Evolutionary conservation across 2,329 filamentous ascomycete genomes (phyloP), one percentile per base, ranked within the genome.

Genomic region (Sporothrix globosa): DNA sequence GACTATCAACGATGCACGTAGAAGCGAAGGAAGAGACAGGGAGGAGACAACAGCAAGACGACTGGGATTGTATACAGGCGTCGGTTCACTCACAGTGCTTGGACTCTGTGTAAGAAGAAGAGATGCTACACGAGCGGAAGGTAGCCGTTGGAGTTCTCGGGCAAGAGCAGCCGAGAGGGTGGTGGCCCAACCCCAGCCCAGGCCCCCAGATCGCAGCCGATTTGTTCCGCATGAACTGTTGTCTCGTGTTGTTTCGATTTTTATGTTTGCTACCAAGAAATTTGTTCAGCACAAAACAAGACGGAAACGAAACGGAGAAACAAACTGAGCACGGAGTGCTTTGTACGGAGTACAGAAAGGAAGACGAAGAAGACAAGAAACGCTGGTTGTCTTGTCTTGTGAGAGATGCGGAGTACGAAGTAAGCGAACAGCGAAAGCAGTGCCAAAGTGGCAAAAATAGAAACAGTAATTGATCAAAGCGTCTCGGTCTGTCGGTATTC

Each of bases 221-320:
- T 63, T 63, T 14, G 14, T 48, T 48, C 41, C 60, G 41, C 58
- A 63, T 63, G 41, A 63, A 63, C 17, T 21, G 34, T 24, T 13
- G 21, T 61, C 24, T n/a, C 4, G 1, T n/a, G 19, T 60, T 30
- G 52, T 54, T 17, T 54, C 52, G 34, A 9, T 54, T 30, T 2
- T 17, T 19, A 1, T 54, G 11, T 10, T 54, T 3, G 27, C 27
- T 7, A 46, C 58, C 39, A 63, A 63, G 39, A 46, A 27, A 44
- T 17, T 24, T 63, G 58, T 50, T 65, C 41, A 13, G 44, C 61
- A 50, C 24, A 34, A 50, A 50, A 50, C 60, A 50, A 11, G 61
- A 65, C 27, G 44, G 61, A 65, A 50, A 65, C 61, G 44, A 65
- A 65, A 65, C 61, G 58, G 39, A 46, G 21, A 46, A 34, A 34